Percentiles rank a stretch among this genome's conserved stretches.
phyloP scores from a whole-genome alignment of 129 eudicot species.

The Pseudognaphalium luteoalbum region DNA sequence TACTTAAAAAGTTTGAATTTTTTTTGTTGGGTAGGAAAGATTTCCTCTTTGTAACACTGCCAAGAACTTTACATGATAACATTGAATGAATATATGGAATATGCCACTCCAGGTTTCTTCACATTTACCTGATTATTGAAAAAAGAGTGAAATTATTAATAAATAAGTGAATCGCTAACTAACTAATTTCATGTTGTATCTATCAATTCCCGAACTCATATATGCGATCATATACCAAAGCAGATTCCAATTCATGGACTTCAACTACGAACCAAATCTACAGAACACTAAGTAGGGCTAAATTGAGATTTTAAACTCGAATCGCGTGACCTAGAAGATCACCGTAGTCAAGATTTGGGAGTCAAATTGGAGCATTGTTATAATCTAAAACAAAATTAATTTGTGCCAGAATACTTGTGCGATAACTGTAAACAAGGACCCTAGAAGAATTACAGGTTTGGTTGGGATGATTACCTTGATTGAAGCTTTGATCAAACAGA shows the following conservation, averaged over 20 bases:
- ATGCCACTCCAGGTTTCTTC: constrained; percentile 15
- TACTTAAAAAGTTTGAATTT: constrained; percentile 15
- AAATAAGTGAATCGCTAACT: too few relatives aligned
- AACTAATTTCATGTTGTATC: too few relatives aligned
- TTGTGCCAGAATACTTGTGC: background rate
- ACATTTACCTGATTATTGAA: constrained; percentile 19
- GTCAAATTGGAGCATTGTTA: too few relatives aligned
- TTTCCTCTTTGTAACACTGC: constrained; percentile 21
- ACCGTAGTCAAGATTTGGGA: background rate
- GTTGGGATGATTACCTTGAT: background rate
- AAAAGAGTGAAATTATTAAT: background rate
- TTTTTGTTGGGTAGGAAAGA: constrained; percentile 4
- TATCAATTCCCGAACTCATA: too few relatives aligned
- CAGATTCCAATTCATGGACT: background rate
- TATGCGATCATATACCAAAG: background rate
- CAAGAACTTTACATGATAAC: constrained; percentile 39
- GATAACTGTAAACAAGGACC: background rate
- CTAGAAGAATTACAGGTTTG: background rate
- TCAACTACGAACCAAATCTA: background rate
- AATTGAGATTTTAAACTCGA: background rate
- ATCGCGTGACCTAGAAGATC: background rate
- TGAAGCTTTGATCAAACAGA: background rate
- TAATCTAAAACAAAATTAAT: background rate
- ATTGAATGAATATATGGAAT: constrained; percentile 1
- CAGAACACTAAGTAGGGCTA: background rate